Evolutionary conservation across 768 basidiomycete species (phyloP).

Genomic region (Pisolithus sp.): DNA sequence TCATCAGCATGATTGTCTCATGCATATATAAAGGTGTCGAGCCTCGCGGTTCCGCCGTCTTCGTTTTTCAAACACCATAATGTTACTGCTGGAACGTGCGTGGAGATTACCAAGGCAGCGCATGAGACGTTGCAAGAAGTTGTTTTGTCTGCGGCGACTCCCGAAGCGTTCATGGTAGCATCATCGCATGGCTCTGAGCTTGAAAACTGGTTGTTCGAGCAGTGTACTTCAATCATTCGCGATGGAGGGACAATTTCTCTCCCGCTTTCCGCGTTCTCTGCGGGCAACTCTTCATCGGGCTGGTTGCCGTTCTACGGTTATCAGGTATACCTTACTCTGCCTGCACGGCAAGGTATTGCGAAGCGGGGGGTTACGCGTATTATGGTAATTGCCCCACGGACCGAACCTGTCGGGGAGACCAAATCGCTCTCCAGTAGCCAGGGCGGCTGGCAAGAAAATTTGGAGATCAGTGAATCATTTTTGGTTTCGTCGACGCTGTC

Average conservation of each 20-base stretch:
- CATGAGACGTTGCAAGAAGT: constrained; percentile 43
- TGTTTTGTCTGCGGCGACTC: constrained; percentile 45
- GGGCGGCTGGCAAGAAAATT: constrained; percentile 28
- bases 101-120: constrained; percentile 19
- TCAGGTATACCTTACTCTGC: constrained; percentile 55
- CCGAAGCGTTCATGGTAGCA: constrained; percentile 42
- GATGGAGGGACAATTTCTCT: constrained; percentile 38
- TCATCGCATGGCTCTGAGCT: constrained; percentile 29
- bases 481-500: constrained; percentile 47
- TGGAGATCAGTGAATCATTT: constrained; percentile 74
- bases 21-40: constrained; percentile 27
- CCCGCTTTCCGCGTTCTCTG: constrained; percentile 12
- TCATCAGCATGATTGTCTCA: constrained; percentile 10
- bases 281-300: constrained; percentile 11
- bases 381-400: constrained; percentile 35
- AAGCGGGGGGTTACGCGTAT: constrained; percentile 45
- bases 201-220: constrained; percentile 38
- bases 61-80: constrained; percentile 34
- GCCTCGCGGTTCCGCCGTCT: constrained; percentile 30
- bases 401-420: constrained; percentile 5
- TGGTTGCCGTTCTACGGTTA: constrained; percentile 29
- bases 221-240: constrained; percentile 41
- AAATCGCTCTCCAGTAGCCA: constrained; percentile 8
- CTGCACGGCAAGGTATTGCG: constrained; percentile 66
- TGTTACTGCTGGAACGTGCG: constrained; percentile 16